Evolutionary conservation across 805 yeast genomes (phyloP).

Genomic region (Tetrapisispora fleetii): DNA sequence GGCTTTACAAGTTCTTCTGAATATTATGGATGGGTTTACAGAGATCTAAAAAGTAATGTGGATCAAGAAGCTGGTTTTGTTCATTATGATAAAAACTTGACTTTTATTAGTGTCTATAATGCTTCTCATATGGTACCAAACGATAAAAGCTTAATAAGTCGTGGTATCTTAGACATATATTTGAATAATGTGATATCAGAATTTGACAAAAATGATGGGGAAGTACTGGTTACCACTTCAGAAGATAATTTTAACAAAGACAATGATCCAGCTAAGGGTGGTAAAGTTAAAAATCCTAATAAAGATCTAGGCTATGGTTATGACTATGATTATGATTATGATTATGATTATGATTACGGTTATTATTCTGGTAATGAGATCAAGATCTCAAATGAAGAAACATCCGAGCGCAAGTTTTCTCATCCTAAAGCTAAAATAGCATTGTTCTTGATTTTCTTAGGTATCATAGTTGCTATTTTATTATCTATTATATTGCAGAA

Average conservation of each 20-base stretch:
- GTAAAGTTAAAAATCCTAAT: constrained; percentile 33
- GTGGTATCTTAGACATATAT: constrained; percentile 56
- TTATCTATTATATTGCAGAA: not conserved
- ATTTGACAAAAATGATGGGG: constrained; percentile 42
- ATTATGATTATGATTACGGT: constrained; percentile 6
- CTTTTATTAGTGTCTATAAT: constrained; percentile 62
- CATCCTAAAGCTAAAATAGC: not conserved
- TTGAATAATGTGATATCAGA: constrained; percentile 41
- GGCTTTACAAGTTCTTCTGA: constrained; percentile 26
- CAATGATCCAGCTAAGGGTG: constrained; percentile 32
- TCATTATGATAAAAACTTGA: constrained; percentile 57
- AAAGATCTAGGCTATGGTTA: constrained; percentile 39
- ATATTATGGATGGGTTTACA: constrained; percentile 35
- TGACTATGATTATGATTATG: constrained; percentile 8
- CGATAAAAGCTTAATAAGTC: constrained; percentile 59
- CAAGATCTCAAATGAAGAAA: constrained; percentile 30
- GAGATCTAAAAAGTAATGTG: constrained; percentile 18
- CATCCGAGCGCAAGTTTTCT: constrained; percentile 29
- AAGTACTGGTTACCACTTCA: constrained; percentile 32
- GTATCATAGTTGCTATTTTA: not conserved
- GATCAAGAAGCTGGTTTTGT: constrained; percentile 35
- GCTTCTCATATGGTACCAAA: constrained; percentile 93
- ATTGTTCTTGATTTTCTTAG: not conserved
- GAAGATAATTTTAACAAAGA: constrained; percentile 13
- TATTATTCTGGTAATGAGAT: not conserved